phyloP scores from a whole-genome alignment of 2,329 filamentous ascomycete genomes.

The Fusarium buharicum region DNA sequence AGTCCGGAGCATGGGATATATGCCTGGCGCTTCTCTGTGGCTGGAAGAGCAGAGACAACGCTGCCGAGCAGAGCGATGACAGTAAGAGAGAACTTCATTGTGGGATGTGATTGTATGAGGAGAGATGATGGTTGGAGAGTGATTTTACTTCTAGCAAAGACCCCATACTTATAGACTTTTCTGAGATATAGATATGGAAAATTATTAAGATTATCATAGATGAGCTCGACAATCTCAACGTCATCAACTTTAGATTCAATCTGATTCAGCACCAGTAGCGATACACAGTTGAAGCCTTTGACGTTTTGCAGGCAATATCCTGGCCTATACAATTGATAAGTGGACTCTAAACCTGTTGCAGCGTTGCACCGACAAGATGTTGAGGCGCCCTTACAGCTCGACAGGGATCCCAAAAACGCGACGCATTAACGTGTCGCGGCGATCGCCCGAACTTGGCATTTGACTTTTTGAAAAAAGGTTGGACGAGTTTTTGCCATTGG shows the following conservation, averaged over 20 bases:
- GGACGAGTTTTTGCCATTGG: conserved; percentile 14
- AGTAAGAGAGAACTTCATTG: conserved; percentile 49
- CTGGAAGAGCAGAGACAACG: conserved; percentile 43
- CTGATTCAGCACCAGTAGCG: background rate
- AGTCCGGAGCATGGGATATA: conserved; percentile 57
- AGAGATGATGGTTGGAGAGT: conserved; percentile 13
- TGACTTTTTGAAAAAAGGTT: background rate
- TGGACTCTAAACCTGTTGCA: conserved; percentile 31
- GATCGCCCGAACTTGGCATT: conserved; percentile 8
- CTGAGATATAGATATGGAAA: conserved; percentile 1
- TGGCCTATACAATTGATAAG: conserved; percentile 24
- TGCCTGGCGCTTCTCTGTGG: conserved; percentile 48
- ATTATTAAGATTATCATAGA: conserved; percentile 2
- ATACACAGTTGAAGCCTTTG: conserved; percentile 14
- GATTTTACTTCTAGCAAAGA: background rate
- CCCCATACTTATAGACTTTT: conserved; percentile 26
- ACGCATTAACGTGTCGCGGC: conserved; percentile 20
- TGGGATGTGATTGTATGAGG: background rate
- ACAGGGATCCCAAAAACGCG: conserved; percentile 17
- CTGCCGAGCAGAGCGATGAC: conserved; percentile 44
- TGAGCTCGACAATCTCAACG: conserved; percentile 10
- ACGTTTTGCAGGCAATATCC: conserved; percentile 29
- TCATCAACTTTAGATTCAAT: conserved; percentile 20
- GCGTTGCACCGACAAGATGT: conserved; percentile 31
- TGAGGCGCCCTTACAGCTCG: conserved; percentile 15